Percentiles rank a stretch among this genome's conserved stretches.
phyloP scores from a whole-genome alignment of 106 monocot species.

The Cymbidium sinense region DNA sequence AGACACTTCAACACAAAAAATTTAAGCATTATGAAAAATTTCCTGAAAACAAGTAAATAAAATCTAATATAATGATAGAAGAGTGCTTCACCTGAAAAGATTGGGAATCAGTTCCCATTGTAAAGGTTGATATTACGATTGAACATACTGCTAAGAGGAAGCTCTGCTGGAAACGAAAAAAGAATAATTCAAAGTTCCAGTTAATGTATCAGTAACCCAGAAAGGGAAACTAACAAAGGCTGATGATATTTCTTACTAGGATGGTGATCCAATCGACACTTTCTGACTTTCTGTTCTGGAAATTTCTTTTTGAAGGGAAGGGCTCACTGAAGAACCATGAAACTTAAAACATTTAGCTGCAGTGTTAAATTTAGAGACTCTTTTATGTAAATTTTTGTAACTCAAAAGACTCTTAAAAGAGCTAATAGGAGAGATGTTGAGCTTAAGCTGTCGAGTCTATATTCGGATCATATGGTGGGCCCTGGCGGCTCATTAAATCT shows the following conservation, averaged over 20 bases:
- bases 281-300: constrained; percentile 1
- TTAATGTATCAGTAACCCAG: neutral
- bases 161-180: constrained; percentile 24
- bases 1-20: too few species aligned
- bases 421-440: neutral
- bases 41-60: neutral
- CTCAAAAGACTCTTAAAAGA: neutral
- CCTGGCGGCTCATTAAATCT: too few species aligned
- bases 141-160: constrained; percentile 56
- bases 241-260: constrained; percentile 31
- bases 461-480: too few species aligned
- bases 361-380: neutral
- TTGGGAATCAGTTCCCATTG: constrained; percentile 58
- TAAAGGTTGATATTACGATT: constrained; percentile 72
- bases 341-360: neutral
- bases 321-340: constrained; percentile 50
- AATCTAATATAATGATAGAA: neutral
- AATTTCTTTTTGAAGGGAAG: constrained; percentile 22
- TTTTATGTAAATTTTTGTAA: neutral
- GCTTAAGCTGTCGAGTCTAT: too few species aligned
- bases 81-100: constrained; percentile 44
- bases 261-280: constrained; percentile 37
- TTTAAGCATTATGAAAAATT: neutral
- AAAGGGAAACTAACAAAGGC: neutral
- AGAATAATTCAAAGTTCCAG: neutral